Evolutionary conservation across 805 yeast genomes (phyloP), one percentile per base, ranked within the genome.

Genomic region (Pichia manshurica): DNA sequence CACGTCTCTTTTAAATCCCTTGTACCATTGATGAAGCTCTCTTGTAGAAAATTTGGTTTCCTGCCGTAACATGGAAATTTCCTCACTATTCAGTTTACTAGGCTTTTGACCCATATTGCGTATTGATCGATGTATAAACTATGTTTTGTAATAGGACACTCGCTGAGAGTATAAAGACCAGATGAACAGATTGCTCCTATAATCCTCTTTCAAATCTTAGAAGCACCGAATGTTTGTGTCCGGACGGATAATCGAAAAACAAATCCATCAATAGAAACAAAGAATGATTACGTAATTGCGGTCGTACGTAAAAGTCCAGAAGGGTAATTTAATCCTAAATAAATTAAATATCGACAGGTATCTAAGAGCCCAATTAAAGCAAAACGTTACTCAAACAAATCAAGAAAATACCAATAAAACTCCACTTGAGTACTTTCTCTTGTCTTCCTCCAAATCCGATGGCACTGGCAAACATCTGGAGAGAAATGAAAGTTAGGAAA

Each of bases 21-120:
- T 91, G 63, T 91, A 91, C 99, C 99, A 93, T 62, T 91, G 99
- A 65, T 93, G 98, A 39, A 93, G 76, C 63, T 93, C 99, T 54
- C 96, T 75, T 46, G 90, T 81, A 61, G 91, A 96, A 61, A 93
- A 93, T 59, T 88, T 84, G 0, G 99, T 93, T 21, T 89, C 84
- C 60, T 80, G 82, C 62, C 84, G 85, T 50, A 93, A 77, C 46
- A 84, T 81, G 45, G 85, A 77, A 42, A 93, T 75, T 58, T 93
- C 98, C 56, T 93, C 98, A 58, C 84, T 88, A 16, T 95, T 84
- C 42, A 93, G 69, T 62, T 90, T 93, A 21, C 97, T 88, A 8
- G 95, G 91, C 29, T 96, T 84, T 58, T 89, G 90, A 13, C 99
- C 99, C 99, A 93, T 46, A 17, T 15, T 32, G 5, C 13, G 29